phyloP scores from a whole-genome alignment of 2,329 filamentous ascomycete genomes.

The Fusarium odoratissimum region DNA sequence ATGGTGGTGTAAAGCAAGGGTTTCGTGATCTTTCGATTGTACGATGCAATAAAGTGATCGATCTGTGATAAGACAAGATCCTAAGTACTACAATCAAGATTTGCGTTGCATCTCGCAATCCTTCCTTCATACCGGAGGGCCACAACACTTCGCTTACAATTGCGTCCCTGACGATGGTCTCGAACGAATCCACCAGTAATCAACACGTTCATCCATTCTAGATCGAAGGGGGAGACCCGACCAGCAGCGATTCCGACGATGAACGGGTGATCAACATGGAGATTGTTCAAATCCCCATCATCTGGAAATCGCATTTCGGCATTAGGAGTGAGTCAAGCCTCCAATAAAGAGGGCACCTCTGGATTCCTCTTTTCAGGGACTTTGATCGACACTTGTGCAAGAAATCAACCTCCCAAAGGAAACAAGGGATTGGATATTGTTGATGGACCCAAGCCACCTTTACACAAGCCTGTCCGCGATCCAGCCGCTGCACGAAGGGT shows the following conservation, averaged over 20 bases:
- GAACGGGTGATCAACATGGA: constrained; percentile 26
- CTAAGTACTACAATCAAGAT: constrained; percentile 7
- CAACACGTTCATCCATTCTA: neutral
- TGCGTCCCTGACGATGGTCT: neutral
- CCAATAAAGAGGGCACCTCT: neutral
- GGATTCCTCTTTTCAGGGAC: constrained; percentile 1
- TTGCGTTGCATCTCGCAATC: neutral
- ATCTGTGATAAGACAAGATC: constrained; percentile 7
- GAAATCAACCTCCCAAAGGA: neutral
- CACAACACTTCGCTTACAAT: neutral
- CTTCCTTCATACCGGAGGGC: neutral
- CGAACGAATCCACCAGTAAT: neutral
- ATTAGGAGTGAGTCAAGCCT: neutral
- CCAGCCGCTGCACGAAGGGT: constrained; percentile 43
- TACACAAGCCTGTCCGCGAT: constrained; percentile 1
- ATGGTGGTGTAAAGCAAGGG: neutral
- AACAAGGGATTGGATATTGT: neutral
- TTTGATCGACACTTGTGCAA: constrained; percentile 23
- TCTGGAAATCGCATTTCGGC: neutral
- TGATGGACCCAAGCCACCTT: constrained; percentile 18
- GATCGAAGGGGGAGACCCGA: constrained; percentile 2
- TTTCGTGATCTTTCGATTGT: neutral
- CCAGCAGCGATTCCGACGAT: neutral
- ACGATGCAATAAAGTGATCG: neutral
- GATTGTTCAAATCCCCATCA: constrained; percentile 17